Percentiles rank a stretch among this genome's conserved stretches.
These are phyloP conservation scores for Penicillium sp. DNA, from an alignment of 2,329 filamentous ascomycete species.

Conservation along the genomic window DNA sequence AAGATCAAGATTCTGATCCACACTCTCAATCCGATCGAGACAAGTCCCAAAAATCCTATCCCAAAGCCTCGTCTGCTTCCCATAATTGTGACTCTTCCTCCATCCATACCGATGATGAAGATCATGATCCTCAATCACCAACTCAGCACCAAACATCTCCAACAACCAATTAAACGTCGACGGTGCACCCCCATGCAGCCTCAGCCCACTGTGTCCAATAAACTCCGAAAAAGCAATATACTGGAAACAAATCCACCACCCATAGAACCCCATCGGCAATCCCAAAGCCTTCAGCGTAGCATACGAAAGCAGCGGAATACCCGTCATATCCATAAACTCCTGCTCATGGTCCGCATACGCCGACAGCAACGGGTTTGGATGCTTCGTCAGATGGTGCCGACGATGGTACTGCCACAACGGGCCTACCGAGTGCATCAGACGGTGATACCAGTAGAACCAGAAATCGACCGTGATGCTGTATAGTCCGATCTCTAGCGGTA, in stretches of 20 bases:
- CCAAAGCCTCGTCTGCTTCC: conserved; percentile 32
- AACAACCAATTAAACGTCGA: conserved; percentile 36
- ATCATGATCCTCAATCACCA: conserved; percentile 17
- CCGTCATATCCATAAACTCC: conserved; percentile 42
- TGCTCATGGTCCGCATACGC: conserved; percentile 43
- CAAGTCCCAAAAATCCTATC: conserved; percentile 35
- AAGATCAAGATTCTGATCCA: conserved; percentile 31
- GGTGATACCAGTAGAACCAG: conserved; percentile 34
- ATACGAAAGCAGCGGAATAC: conserved; percentile 40
- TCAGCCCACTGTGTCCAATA: conserved; percentile 18
- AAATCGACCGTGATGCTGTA: conserved; percentile 15
- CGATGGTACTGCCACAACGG: conserved; percentile 43
- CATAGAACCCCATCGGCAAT: conserved; percentile 45
- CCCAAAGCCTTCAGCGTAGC: conserved; percentile 34
- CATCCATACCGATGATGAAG: conserved; percentile 16
- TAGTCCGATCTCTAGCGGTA: conserved; percentile 11
- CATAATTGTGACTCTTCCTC: conserved; percentile 30
- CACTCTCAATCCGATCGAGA: conserved; percentile 35
- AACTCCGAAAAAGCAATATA: conserved; percentile 39
- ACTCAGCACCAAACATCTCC: conserved; percentile 27
- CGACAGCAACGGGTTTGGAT: conserved; percentile 41
- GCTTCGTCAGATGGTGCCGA: conserved; percentile 45
- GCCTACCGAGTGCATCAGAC: conserved; percentile 40
- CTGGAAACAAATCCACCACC: conserved; percentile 46
- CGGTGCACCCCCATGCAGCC: conserved; percentile 36